Percentiles rank a stretch among this genome's conserved stretches.
phyloP scores from a whole-genome alignment of 1,284 basidiomycete species.

The Porogramme epimiltina region DNA sequence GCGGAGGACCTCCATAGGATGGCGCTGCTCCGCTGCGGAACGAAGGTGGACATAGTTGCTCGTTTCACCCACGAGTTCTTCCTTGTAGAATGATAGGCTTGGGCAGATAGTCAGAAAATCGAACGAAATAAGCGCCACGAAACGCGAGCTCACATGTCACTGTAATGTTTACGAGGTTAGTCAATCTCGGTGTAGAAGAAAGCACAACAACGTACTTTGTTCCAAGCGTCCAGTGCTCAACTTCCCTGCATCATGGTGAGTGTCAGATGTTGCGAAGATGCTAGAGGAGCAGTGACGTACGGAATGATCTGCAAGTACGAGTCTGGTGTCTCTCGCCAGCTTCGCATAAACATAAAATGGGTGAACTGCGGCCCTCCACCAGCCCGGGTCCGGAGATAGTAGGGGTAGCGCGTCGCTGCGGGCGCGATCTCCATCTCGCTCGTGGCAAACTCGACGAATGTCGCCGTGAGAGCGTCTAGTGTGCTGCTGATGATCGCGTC shows the following conservation, averaged over 20 bases:
- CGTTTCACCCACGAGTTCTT: slow-evolving; percentile 16
- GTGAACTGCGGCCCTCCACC: slow-evolving; percentile 20
- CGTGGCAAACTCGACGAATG: slow-evolving; percentile 16
- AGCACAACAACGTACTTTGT: slow-evolving; percentile 14
- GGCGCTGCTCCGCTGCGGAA: slow-evolving; percentile 10
- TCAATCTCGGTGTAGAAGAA: too few species aligned
- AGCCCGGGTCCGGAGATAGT: slow-evolving; percentile 17
- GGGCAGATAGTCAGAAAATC: background rate
- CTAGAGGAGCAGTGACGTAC: slow-evolving; percentile 1
- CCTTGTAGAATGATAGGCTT: slow-evolving; percentile 24
- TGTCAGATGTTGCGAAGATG: background rate
- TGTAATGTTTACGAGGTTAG: background rate
- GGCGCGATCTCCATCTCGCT: slow-evolving; percentile 8
- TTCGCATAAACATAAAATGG: slow-evolving; percentile 21
- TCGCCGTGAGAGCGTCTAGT: slow-evolving; percentile 16
- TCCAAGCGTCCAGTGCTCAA: slow-evolving; percentile 22
- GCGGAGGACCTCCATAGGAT: slow-evolving; percentile 10
- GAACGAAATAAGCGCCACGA: too few species aligned
- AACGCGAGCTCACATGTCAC: slow-evolving; percentile 13
- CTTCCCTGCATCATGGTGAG: slow-evolving; percentile 4
- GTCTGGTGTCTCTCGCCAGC: slow-evolving; percentile 19
- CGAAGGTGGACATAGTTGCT: slow-evolving; percentile 20
- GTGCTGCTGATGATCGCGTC: slow-evolving; percentile 20
- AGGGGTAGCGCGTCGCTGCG: slow-evolving; percentile 16
- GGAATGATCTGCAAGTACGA: slow-evolving; percentile 20